These are phyloP conservation scores for Haplographium delicatum DNA, from an alignment of 495 filamentous ascomycete species.

Conservation along the genomic window DNA sequence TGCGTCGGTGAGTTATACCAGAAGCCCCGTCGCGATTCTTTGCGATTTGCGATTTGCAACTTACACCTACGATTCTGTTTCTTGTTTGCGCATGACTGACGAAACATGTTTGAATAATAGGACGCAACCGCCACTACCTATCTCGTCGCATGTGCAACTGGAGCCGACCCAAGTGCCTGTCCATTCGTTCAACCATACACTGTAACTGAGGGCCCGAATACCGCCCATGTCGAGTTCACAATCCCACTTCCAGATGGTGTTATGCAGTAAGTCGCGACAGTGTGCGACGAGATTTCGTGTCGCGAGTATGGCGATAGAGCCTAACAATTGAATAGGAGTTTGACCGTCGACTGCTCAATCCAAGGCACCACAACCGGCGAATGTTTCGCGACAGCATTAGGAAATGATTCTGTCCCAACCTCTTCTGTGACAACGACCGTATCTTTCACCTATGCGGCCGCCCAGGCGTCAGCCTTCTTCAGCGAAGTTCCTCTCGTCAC, in stretches of 20 bases:
- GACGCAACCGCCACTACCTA: conserved; percentile 16
- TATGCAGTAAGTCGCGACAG: background rate
- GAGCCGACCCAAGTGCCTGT: conserved; percentile 1
- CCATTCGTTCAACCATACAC: conserved; percentile 12
- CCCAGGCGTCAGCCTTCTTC: conserved; percentile 1
- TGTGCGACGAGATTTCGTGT: background rate
- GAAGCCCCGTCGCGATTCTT: too few relatives aligned
- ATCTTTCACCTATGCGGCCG: background rate
- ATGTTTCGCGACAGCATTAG: background rate
- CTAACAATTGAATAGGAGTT: background rate
- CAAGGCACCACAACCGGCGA: background rate
- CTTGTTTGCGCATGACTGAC: too few relatives aligned
- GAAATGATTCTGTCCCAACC: background rate
- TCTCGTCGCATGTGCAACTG: conserved; percentile 6
- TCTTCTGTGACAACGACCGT: too few relatives aligned
- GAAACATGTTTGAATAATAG: background rate
- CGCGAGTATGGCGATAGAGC: background rate
- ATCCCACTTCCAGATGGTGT: background rate
- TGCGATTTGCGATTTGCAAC: too few relatives aligned
- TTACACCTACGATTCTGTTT: too few relatives aligned
- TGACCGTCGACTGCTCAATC: background rate
- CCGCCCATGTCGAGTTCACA: conserved; percentile 1
- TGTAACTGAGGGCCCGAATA: conserved; percentile 5
- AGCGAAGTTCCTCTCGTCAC: conserved; percentile 2
- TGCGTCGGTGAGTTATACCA: too few relatives aligned